These are phyloP conservation scores for Colletotrichum sublineola DNA, from an alignment of 2,329 filamentous ascomycete species.

Conservation along the genomic window DNA sequence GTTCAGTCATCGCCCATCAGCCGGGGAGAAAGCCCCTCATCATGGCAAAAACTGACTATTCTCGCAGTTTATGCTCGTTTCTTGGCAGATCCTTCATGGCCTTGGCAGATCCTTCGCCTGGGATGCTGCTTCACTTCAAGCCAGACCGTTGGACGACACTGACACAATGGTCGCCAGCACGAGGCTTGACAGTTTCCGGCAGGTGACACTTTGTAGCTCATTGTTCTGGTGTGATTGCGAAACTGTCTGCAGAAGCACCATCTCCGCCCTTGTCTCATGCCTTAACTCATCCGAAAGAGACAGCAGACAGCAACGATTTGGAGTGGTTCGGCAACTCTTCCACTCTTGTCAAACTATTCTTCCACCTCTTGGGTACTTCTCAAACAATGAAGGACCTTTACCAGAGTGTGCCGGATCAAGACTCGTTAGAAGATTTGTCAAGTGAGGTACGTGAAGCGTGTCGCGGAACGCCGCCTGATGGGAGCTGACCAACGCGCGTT, in stretches of 20 bases:
- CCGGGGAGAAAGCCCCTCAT: no score
- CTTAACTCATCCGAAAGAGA: neutral
- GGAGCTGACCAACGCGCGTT: neutral
- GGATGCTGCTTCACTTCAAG: neutral
- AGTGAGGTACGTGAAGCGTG: neutral
- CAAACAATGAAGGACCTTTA: constrained; percentile 26
- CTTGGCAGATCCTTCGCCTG: constrained; percentile 34
- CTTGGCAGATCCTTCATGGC: constrained; percentile 35
- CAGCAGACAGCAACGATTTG: neutral
- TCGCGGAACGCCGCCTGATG: no score
- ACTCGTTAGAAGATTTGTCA: constrained; percentile 17
- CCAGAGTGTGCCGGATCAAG: neutral
- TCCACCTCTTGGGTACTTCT: no score
- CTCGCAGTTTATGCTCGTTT: neutral
- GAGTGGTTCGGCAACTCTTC: no score
- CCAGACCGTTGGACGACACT: neutral
- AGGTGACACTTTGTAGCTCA: constrained; percentile 8
- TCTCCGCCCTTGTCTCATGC: neutral
- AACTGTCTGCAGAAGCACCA: neutral
- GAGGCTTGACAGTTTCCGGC: constrained; percentile 20
- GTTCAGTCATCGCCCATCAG: neutral
- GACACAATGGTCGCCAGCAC: neutral
- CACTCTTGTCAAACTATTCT: neutral
- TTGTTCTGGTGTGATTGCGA: neutral
- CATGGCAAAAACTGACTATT: neutral